Conservation (phyloP, 352 stramenopile species). For the Aphanomyces invadans region DNA sequence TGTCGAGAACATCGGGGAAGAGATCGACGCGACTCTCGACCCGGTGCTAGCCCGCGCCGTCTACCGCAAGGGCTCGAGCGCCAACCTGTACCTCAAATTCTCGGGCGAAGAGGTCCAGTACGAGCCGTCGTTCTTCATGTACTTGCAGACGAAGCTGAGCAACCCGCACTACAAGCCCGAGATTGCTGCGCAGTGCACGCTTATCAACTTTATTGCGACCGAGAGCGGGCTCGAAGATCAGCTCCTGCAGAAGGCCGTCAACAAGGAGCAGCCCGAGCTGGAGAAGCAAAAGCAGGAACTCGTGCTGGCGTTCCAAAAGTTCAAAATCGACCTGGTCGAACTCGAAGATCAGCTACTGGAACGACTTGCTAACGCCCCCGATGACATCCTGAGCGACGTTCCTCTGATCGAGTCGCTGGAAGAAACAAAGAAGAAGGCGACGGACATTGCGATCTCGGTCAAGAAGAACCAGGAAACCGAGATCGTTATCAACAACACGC, state of each 20-base stretch:
- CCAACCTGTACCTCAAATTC: constrained; percentile 90
- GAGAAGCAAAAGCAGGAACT: constrained; percentile 92
- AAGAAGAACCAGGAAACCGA: constrained; percentile 93
- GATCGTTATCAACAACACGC: constrained; percentile 91
- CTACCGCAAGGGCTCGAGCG: constrained; percentile 90
- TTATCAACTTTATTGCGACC: constrained; percentile 98
- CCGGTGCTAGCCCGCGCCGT: constrained; percentile 92
- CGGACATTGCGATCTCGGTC: constrained; percentile 93
- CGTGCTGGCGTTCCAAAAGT: constrained; percentile 88
- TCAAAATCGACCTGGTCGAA: constrained; percentile 95
- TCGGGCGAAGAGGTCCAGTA: constrained; percentile 96
- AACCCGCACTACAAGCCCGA: constrained; percentile 98
- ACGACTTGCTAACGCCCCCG: constrained; percentile 90
- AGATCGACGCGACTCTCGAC: constrained; percentile 96
- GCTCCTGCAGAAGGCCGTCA: constrained; percentile 93
- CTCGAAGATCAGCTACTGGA: constrained; percentile 95
- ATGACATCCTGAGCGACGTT: constrained; percentile 95
- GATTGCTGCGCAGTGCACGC: constrained; percentile 91
- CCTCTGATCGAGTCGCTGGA: constrained; percentile 95
- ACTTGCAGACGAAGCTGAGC: constrained; percentile 94
- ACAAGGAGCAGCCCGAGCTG: constrained; percentile 91
- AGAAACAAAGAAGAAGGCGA: constrained; percentile 93
- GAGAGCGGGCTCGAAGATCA: constrained; percentile 95
- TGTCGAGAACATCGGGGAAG: constrained; percentile 95
- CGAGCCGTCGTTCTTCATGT: constrained; percentile 93